Evolutionary conservation across 371 early-diverging fungal genomes (phyloP), one percentile per base, ranked within the genome.

Genomic region (Polyrhizophydium stewartii): DNA sequence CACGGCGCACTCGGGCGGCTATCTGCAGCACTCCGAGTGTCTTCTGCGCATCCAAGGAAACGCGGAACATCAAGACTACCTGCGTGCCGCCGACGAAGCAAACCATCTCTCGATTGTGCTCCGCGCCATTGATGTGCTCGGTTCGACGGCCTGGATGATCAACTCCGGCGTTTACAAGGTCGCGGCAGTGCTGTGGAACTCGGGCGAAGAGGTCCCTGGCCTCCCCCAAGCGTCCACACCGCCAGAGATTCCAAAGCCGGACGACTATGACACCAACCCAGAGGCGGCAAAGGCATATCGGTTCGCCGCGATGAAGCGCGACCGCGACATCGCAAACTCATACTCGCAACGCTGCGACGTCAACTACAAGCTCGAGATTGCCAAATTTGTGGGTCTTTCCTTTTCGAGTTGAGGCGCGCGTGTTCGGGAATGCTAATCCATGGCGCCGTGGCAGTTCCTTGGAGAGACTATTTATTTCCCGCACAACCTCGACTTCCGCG

Each of bases 401-500:
- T 35, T 35, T 3, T 13, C 35, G 35, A n/a, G 3, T 35, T 35
- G 35, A 35, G 7, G 13, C 35, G n/a, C n/a, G n/a, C n/a, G n/a
- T n/a, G n/a, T n/a, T n/a, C n/a, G n/a, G n/a, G n/a, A n/a, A n/a
- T n/a, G n/a, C n/a, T n/a, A n/a, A n/a, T n/a, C n/a, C n/a, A n/a
- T n/a, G n/a, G 43, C 19, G 10, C 10, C 45, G 19, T 45, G 19
- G 16, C 73, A 87, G 86, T 96, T 92, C 61, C 71, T 90, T 45
- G 89, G 90, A 60, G 82, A 90, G 50, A 87, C 89, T 1, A 89
- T 98, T 81, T 98, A 88, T 72, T 97, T 97, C 77, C 98, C 98
- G 19, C 98, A 98, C 76, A 94, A 94, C 67, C 70, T 97, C 65
- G 98, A 98, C 77, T 98, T 98, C 85, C 87, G 98, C 61, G 98